A percentile compares a stretch with the other conserved stretches of the same genome.
These are phyloP conservation scores for Hirschfeldia incana DNA, from an alignment of 345 rosid genomes.

Conservation along the genomic window DNA sequence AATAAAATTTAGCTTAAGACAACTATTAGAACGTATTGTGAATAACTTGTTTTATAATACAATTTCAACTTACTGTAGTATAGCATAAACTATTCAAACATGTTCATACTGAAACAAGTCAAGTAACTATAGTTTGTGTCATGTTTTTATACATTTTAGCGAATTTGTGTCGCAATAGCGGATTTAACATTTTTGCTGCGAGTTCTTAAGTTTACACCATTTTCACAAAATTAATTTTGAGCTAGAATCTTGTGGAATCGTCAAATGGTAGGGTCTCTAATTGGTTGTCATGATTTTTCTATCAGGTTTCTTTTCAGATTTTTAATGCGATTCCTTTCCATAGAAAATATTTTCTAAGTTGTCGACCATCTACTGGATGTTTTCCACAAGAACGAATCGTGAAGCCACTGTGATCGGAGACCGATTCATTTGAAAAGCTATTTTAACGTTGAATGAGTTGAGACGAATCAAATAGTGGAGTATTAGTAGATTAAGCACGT, in stretches of 20 bases:
- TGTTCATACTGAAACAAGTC: background rate
- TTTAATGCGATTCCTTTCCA: slow-evolving; percentile 11
- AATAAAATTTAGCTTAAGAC: background rate
- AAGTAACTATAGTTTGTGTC: background rate
- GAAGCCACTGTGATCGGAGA: slow-evolving; percentile 28
- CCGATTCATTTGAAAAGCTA: slow-evolving; percentile 1
- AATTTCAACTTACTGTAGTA: background rate
- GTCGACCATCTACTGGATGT: slow-evolving; percentile 21
- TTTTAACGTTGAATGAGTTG: slow-evolving; percentile 14
- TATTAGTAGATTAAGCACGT: slow-evolving; percentile 32
- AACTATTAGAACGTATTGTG: background rate
- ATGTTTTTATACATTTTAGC: background rate
- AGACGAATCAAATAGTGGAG: slow-evolving; percentile 35
- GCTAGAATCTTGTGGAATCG: background rate
- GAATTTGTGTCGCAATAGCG: background rate
- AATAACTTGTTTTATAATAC: background rate
- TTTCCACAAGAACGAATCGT: background rate
- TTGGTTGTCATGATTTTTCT: slow-evolving; percentile 19
- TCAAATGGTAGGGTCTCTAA: slow-evolving; percentile 30
- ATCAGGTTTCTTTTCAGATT: background rate
- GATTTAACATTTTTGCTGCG: background rate
- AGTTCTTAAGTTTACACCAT: background rate
- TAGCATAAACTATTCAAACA: background rate
- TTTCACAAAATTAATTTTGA: background rate
- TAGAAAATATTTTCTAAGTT: slow-evolving; percentile 17